Conservation (phyloP, 2,329 filamentous ascomycete species). For the Pleomassaria siparia region DNA sequence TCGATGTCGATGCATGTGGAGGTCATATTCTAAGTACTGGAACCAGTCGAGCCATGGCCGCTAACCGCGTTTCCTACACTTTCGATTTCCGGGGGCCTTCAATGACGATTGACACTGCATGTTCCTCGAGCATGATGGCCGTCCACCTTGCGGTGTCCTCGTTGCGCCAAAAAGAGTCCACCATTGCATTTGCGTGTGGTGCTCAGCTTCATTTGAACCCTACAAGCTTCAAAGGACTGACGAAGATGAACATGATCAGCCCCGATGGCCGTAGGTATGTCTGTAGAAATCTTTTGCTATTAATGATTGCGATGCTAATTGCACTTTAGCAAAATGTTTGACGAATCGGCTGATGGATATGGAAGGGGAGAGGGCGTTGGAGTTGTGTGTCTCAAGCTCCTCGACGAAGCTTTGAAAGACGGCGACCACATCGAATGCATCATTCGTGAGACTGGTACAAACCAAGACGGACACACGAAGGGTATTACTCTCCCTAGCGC, state of each 20-base stretch:
- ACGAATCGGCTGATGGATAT: slow-evolving; percentile 50
- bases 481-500: slow-evolving; percentile 46
- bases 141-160: slow-evolving; percentile 20
- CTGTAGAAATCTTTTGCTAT: slow-evolving; percentile 10
- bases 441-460: slow-evolving; percentile 39
- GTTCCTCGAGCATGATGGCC: slow-evolving; percentile 35
- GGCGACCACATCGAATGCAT: slow-evolving; percentile 49
- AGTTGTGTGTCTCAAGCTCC: slow-evolving; percentile 53
- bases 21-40: slow-evolving; percentile 22
- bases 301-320: slow-evolving; percentile 23
- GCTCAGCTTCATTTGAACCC: slow-evolving; percentile 25
- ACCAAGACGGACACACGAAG: slow-evolving; percentile 42
- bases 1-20: neutral
- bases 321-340: slow-evolving; percentile 28
- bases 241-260: slow-evolving; percentile 25
- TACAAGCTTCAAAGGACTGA: slow-evolving; percentile 19
- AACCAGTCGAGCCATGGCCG: slow-evolving; percentile 22
- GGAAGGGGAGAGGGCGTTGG: slow-evolving; percentile 57
- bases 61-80: slow-evolving; percentile 41
- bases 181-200: slow-evolving; percentile 15
- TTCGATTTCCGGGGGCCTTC: slow-evolving; percentile 38
- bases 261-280: slow-evolving; percentile 20
- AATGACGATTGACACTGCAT: slow-evolving; percentile 43
- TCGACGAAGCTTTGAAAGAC: slow-evolving; percentile 51
- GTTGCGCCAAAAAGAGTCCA: slow-evolving; percentile 11